Conservation (phyloP, 2,329 filamentous ascomycete genomes). For the Sarocladium oryzae region DNA sequence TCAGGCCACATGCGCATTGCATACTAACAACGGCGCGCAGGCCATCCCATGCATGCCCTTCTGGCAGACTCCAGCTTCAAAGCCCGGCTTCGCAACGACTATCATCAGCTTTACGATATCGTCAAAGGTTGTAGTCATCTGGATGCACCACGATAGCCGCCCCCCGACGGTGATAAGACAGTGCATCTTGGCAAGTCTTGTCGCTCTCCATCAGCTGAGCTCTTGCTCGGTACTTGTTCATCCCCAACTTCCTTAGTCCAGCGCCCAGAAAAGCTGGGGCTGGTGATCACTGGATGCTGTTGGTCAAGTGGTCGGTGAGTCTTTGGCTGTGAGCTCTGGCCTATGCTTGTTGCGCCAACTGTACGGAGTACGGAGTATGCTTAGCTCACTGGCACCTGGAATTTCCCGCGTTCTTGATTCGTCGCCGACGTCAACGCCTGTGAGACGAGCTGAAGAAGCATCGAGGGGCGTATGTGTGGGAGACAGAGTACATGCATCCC, state of each 20-base stretch:
- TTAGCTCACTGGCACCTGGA: neutral
- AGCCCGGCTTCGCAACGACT: neutral
- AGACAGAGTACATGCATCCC: neutral
- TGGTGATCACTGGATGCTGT: neutral
- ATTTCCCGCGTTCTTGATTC: neutral
- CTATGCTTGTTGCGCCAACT: slow-evolving; percentile 4
- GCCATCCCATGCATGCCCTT: neutral
- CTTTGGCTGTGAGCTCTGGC: neutral
- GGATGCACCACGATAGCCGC: neutral
- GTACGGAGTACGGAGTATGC: no score
- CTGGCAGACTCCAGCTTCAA: neutral
- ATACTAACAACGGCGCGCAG: neutral
- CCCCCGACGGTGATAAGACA: slow-evolving; percentile 5
- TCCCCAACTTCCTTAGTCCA: neutral
- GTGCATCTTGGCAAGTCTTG: slow-evolving; percentile 5
- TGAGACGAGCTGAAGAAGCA: neutral
- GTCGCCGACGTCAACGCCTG: neutral
- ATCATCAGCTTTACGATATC: neutral
- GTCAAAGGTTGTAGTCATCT: slow-evolving; percentile 2
- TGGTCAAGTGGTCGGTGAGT: neutral
- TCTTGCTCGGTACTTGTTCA: neutral
- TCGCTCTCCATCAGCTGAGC: neutral
- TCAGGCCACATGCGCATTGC: neutral
- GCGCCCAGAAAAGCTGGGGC: slow-evolving; percentile 5
- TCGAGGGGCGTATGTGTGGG: neutral